phyloP scores from a whole-genome alignment of 2,329 filamentous ascomycete genomes.

The Monilinia laxa region DNA sequence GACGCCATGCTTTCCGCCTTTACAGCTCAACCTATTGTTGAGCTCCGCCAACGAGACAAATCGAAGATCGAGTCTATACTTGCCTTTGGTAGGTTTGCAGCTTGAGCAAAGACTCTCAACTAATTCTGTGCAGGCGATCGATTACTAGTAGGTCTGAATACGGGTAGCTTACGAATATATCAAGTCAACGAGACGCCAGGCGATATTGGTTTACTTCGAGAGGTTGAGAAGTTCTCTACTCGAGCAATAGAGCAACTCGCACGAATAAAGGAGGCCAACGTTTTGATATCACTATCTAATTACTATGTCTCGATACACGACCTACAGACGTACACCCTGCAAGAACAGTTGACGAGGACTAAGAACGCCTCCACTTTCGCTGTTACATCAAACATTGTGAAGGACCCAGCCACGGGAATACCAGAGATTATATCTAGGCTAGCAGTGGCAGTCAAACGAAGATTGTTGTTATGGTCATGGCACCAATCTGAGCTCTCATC shows the following conservation, averaged over 20 bases:
- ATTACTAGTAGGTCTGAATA: constrained; percentile 87
- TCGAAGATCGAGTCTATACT: constrained; percentile 95
- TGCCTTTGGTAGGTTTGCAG: constrained; percentile 66
- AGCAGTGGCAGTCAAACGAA: constrained; percentile 89
- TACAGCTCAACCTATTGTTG: constrained; percentile 91
- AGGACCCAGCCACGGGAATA: constrained; percentile 81
- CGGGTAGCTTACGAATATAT: constrained; percentile 85
- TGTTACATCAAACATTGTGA: constrained; percentile 92
- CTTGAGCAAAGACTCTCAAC: constrained; percentile 9
- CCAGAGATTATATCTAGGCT: constrained; percentile 89
- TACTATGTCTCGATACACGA: constrained; percentile 88
- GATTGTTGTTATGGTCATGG: constrained; percentile 91
- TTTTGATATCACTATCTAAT: constrained; percentile 87
- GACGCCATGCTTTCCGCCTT: constrained; percentile 91
- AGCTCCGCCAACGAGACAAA: constrained; percentile 94
- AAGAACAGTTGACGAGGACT: constrained; percentile 77
- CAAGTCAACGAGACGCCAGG: constrained; percentile 70
- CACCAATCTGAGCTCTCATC: constrained; percentile 84
- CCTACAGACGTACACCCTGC: constrained; percentile 76
- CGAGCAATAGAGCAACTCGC: constrained; percentile 90
- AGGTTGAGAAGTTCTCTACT: constrained; percentile 90
- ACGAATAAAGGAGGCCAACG: constrained; percentile 91
- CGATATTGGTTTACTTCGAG: constrained; percentile 78
- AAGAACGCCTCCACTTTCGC: constrained; percentile 89
- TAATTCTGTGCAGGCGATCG: constrained; percentile 65